These are phyloP conservation scores for Allantophomopsis cytisporea DNA, from an alignment of 2,329 filamentous ascomycete genomes.

Conservation along the genomic window DNA sequence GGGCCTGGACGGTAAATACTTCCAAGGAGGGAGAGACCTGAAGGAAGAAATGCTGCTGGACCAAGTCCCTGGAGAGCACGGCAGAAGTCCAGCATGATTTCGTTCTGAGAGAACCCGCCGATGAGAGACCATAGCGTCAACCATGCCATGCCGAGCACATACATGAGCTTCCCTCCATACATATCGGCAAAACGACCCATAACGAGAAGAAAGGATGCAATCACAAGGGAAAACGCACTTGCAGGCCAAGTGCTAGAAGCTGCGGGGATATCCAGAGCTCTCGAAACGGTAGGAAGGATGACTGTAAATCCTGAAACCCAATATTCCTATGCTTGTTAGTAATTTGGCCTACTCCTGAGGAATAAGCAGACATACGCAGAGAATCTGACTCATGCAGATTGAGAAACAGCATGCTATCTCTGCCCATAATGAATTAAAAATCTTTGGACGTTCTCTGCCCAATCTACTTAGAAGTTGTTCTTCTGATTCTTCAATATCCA, in stretches of 20 bases:
- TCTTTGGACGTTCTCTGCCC: constrained; percentile 40
- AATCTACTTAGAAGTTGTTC: constrained; percentile 33
- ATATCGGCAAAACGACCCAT: constrained; percentile 49
- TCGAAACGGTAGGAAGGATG: constrained; percentile 52
- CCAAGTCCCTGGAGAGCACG: constrained; percentile 65
- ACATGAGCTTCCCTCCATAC: constrained; percentile 47
- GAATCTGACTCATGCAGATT: constrained; percentile 41
- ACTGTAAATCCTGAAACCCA: constrained; percentile 64
- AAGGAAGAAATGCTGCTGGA: constrained; percentile 57
- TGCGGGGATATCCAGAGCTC: constrained; percentile 48
- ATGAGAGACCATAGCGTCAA: constrained; percentile 55
- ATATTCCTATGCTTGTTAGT: constrained; percentile 32
- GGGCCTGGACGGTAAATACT: constrained; percentile 53
- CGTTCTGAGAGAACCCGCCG: constrained; percentile 53
- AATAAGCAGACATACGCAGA: constrained; percentile 25
- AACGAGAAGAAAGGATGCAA: constrained; percentile 44
- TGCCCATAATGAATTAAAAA: constrained; percentile 33
- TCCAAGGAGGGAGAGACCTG: constrained; percentile 52
- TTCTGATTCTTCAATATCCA: constrained; percentile 12
- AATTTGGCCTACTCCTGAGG: neutral
- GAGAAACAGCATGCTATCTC: constrained; percentile 47
- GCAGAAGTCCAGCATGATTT: constrained; percentile 59
- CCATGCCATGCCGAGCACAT: constrained; percentile 47
- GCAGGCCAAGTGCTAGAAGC: constrained; percentile 48
- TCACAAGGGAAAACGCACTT: constrained; percentile 43